These are phyloP conservation scores for Clavispora vitiphila DNA, from an alignment of 805 yeast genomes.

Conservation along the genomic window DNA sequence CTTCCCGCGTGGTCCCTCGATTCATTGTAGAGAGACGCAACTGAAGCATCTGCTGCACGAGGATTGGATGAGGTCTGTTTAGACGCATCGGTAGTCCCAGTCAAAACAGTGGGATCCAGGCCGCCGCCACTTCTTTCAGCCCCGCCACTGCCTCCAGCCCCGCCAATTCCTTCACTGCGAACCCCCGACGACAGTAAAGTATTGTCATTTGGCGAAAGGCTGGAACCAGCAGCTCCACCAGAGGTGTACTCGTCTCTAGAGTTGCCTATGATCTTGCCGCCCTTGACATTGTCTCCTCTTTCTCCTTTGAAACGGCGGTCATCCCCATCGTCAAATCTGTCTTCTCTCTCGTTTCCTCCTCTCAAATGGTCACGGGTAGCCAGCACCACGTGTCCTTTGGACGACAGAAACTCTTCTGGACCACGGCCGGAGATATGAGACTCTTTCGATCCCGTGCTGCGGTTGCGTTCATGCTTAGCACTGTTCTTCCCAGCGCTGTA, in stretches of 20 bases:
- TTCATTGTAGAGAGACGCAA: slow-evolving; percentile 18
- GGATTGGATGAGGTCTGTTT: background rate
- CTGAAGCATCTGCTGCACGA: slow-evolving; percentile 18
- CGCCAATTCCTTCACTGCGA: too few species aligned
- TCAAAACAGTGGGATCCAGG: background rate
- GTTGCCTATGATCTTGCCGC: background rate
- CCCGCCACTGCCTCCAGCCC: background rate
- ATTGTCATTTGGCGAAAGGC: too few species aligned
- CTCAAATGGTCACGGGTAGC: background rate
- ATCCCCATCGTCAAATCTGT: too few species aligned
- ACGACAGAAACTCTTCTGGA: background rate
- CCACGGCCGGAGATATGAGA: background rate
- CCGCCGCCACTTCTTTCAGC: background rate
- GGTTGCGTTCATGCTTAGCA: background rate
- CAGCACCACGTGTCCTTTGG: slow-evolving; percentile 1
- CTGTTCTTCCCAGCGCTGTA: slow-evolving; percentile 10
- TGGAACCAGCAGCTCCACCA: too few species aligned
- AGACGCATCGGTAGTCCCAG: background rate
- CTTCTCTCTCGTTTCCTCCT: too few species aligned
- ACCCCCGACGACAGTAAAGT: background rate
- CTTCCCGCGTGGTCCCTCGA: too few species aligned
- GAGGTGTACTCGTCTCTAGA: too few species aligned
- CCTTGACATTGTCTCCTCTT: background rate
- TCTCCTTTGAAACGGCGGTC: background rate
- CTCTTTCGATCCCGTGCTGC: background rate